phyloP scores from a whole-genome alignment of 202 grass and related monocot genomes.

The Zizania palustris region DNA sequence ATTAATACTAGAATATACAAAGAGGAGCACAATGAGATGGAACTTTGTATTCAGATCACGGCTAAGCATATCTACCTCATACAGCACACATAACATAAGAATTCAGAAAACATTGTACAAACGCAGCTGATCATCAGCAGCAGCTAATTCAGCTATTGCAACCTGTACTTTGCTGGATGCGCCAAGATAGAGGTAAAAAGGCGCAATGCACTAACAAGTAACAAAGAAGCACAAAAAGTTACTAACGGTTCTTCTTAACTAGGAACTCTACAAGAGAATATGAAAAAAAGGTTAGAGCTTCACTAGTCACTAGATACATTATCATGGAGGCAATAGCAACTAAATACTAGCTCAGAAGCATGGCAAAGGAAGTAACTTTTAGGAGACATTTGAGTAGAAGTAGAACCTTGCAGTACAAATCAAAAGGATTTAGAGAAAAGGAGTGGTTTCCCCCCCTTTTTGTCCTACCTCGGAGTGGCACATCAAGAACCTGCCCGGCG shows the following conservation, averaged over 20 bases:
- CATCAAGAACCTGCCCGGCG: slow-evolving; percentile 87
- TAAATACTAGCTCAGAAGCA: neutral
- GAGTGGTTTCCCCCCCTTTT: neutral
- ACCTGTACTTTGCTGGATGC: neutral
- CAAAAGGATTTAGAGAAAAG: neutral
- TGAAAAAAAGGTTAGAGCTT: slow-evolving; percentile 14
- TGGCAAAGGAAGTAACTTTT: slow-evolving; percentile 11
- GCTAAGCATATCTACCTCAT: slow-evolving; percentile 32
- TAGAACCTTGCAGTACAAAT: neutral
- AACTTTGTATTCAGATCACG: slow-evolving; percentile 14
- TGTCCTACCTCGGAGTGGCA: slow-evolving; percentile 71
- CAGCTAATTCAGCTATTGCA: neutral
- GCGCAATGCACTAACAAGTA: neutral
- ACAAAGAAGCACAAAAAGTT: neutral
- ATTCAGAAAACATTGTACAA: slow-evolving; percentile 2
- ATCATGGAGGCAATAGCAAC: slow-evolving; percentile 14
- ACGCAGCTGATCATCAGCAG: neutral
- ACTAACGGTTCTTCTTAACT: neutral
- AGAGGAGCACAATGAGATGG: neutral
- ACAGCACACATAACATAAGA: neutral
- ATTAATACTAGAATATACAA: neutral
- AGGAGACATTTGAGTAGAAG: neutral
- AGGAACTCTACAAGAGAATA: neutral
- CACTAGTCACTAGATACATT: neutral
- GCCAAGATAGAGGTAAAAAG: slow-evolving; percentile 15